Base-by-base conservation (phyloP, 805 yeast species). In the Pachysolen tannophilus region DNA sequence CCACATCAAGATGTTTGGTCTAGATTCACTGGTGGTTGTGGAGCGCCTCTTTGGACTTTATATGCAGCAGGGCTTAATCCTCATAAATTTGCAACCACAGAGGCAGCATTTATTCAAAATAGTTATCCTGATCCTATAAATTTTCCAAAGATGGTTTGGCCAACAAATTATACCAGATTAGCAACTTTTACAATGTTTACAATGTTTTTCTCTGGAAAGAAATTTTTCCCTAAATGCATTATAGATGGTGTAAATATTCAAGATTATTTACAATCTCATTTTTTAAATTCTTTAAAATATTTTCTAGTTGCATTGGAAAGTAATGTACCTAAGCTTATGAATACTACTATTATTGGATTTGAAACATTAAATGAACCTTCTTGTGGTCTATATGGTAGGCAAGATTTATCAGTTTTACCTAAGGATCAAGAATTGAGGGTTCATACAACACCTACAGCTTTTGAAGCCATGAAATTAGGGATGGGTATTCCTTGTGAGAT, bases 1-100 rank as follows among this genome's bases (percentile, higher is more conserved):
- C 85, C 94, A 1, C 97, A 88, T 53, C 97, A 88, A 55, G 97
- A 88, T 53, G 94, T 80, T 9, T 88, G 97, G 97, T 79, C 92
- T 1, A 69, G 96, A 32, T 83, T 68, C 51, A 64, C 77, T 8
- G 96, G 96, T 5, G 97, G 97, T 2, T 77, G 85, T 31, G 97
- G 97, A 14, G 95, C 96, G 3, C 97, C 97, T 1, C 48, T 84
- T 49, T 88, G 97, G 97, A 87, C 97, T 0, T 53, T 87, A 4
- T 78, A 82, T 49, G 88, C 92, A 17, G 94, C 90, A 2, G 96
- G 96, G 1, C 59, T 88, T 32, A 74, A 88, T 37, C 95, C 95
- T 0, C 62, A 53, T n/a, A 56, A 72, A n/a, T 84, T 92, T 47
- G 56, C 69, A 1, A 64, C 45, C 2, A 83, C 92, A 4, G 84